Conservation (phyloP, 164 flowering plant genomes). For the Platanus orientalis region DNA sequence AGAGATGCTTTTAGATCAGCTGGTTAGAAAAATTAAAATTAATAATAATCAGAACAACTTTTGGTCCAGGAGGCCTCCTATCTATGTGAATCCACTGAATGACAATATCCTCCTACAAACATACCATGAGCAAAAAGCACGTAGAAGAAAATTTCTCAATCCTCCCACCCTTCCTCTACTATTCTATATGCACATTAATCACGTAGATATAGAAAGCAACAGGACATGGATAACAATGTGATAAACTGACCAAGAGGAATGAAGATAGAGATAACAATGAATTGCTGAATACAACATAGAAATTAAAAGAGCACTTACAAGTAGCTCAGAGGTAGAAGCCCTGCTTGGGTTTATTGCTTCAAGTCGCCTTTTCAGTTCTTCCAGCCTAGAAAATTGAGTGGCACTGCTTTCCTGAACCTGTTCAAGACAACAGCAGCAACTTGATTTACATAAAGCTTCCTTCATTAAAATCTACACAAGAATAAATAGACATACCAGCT, state of each 20-base stretch:
- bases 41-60: neutral
- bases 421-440: conserved; percentile 7
- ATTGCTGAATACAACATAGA: conserved; percentile 3
- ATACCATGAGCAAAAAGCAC: too few species aligned
- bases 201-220: too few species aligned
- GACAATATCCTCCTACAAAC: too few species aligned
- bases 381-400: conserved; percentile 70
- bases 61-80: neutral
- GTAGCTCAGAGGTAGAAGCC: conserved; percentile 38
- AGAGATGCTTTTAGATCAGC: neutral
- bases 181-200: too few species aligned
- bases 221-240: conserved; percentile 1
- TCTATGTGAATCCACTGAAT: too few species aligned
- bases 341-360: conserved; percentile 85
- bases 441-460: neutral
- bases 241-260: neutral
- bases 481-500: conserved; percentile 44
- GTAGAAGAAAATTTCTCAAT: too few species aligned
- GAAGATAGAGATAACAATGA: neutral
- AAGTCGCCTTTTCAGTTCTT: conserved; percentile 81
- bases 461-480: neutral
- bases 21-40: neutral
- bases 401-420: conserved; percentile 91
- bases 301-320: conserved; percentile 26
- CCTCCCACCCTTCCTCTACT: too few species aligned